Base-by-base conservation (phyloP, 2,329 filamentous ascomycete genomes). In the Paracoccidioides lutzii region DNA sequence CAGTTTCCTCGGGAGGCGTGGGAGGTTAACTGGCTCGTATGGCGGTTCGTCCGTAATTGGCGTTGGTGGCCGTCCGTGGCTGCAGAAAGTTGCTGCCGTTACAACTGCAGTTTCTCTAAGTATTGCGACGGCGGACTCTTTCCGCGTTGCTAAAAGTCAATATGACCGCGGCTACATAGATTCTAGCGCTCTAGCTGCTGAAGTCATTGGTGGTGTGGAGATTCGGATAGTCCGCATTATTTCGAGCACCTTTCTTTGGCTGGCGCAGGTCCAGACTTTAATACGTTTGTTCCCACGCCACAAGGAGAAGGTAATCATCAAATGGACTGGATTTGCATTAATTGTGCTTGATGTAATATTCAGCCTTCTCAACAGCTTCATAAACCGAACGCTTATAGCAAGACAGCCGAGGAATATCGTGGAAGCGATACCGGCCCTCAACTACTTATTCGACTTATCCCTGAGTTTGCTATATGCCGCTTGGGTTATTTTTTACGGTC, bases 271-370 rank as follows among this genome's bases (percentile, higher is more conserved):
- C 0, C 93, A 98, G 73, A 98, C 93, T 0, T 74, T 98, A 57
- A 97, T 97, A 63, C 86, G 93, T 54, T 78, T 98, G 1, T 98
- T 98, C 63, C 93, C 93, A 6, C 88, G 93, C 38, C 91, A 97
- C 66, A 88, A 94, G 66, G 93, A 98, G 73, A 97, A 97, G 73
- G 84, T 97, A 53, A 88, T 97, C 62, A 98, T 98, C 73, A 97
- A 97, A 74, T 98, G 91, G 91, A 89, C 91, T 14, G 93, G 91
- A 1, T 96, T 97, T 67, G 90, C 87, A 3, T 80, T 98, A 56
- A 96, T 98, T 65, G 81, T 89, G 0, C 79, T 96, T 58, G 91
- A 97, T 67, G 84, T 91, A 45, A 82, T 90, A 9, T 98, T 98
- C 70, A 90, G 87, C 65, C 89, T 87, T 50, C 80, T 97, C 57